Conservation (phyloP, 306 rosid species). For the Senna tora region DNA sequence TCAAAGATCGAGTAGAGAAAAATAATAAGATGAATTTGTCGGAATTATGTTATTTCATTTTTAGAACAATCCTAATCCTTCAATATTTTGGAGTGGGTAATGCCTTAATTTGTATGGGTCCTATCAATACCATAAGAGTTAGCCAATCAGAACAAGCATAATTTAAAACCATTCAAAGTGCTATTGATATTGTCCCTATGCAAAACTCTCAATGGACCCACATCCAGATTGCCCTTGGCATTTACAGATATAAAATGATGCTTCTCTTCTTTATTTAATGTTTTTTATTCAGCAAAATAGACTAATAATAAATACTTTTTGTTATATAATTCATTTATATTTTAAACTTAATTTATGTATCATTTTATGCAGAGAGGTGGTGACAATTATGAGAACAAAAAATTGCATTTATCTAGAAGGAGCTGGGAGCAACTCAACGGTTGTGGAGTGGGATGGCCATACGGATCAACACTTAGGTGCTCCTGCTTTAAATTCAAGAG, state of each 20-base stretch:
- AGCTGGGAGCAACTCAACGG: slow-evolving; percentile 20
- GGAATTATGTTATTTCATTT: neutral
- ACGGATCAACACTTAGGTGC: neutral
- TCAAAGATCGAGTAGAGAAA: no score
- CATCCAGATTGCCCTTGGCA: slow-evolving; percentile 38
- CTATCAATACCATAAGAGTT: slow-evolving; percentile 15
- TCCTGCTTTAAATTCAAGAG: slow-evolving; percentile 32
- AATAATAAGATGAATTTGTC: slow-evolving; percentile 22
- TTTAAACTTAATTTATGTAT: no score
- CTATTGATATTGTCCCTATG: slow-evolving; percentile 33
- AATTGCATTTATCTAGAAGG: slow-evolving; percentile 50
- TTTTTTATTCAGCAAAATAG: no score
- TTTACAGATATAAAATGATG: no score
- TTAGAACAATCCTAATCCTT: neutral
- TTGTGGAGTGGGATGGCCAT: slow-evolving; percentile 35
- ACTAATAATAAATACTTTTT: no score
- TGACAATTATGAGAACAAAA: neutral
- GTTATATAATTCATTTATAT: no score
- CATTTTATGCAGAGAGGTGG: slow-evolving; percentile 32
- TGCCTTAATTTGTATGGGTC: slow-evolving; percentile 34
- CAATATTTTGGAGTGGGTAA: neutral
- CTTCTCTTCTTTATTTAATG: no score
- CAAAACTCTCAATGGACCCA: slow-evolving; percentile 44
- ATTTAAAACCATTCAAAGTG: slow-evolving; percentile 48
- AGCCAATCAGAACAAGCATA: slow-evolving; percentile 7